Base-by-base conservation (phyloP, 1,139 yeast genomes). In the Geotrichum armillariae region DNA sequence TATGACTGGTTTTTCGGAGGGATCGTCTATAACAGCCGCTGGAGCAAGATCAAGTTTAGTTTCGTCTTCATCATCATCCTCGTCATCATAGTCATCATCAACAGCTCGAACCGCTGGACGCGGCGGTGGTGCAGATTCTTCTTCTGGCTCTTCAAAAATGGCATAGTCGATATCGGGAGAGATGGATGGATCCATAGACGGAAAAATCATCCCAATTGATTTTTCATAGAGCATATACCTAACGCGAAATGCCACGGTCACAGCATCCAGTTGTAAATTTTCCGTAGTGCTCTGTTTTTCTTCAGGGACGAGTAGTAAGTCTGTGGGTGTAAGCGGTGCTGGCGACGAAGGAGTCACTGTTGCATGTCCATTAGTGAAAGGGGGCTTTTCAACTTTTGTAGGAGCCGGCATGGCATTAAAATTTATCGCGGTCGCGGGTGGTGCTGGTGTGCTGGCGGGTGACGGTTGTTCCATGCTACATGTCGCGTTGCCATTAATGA, bases 181-280 rank as follows among this genome's bases (percentile, higher is more conserved):
- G 36, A 54, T 56, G 17, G 50, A 53, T 11, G 58, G 56, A n/a
- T 57, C 59, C 1, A 50, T 45, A 6, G 57, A 43, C 11, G 69
- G 67, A 45, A 59, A 68, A 18, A 69, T 35, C 39, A 64, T 53
- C 8, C 65, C 65, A 8, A 69, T 58, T 3, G 68, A 58, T 51
- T 60, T 61, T 47, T 71, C 76, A 54, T 64, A 71, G 9, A 72
- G 62, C 75, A 72, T 72, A 50, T 69, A 70, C 22, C 76, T 54
- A 8, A 72, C 70, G 25, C 72, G 62, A 46, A 71, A 64, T 33
- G 75, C 71, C 38, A 72, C 56, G 25, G 62, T 57, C 18, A 67
- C 58, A 6, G 66, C 58, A 52, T 72, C 74, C 14, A 69, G 45
- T 11, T 48, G 47, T 14, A 45, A 22, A 17, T 31, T 41, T 37